Base-by-base conservation (phyloP, 176 grass and related monocot genomes). In the Eragrostis curvula region DNA sequence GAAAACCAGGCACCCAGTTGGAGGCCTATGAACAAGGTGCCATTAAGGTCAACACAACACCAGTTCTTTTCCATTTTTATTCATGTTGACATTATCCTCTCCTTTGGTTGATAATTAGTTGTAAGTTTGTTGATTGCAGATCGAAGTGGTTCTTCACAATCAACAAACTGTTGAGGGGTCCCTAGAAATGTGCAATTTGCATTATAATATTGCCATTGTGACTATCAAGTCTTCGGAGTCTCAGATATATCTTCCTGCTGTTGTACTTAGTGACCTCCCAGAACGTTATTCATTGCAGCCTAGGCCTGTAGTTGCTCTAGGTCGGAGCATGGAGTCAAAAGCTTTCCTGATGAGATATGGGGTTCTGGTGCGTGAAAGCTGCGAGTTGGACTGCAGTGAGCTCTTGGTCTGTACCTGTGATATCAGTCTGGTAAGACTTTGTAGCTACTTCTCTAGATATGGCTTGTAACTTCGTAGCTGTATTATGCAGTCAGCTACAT, bases 131-230 rank as follows among this genome's bases (percentile, higher is more conserved):
- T 16, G 14, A 59, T 62, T 12, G 56, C 74, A 77, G 74, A 77
- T 77, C 12, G 3, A 77, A 44, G 74, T 77, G 76, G 10, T 14
- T 32, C 45, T 79, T 44, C 76, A 49, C 63, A 79, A 51, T 46
- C 9, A 50, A 13, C 20, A 65, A 3, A 29, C 11, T 79, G 76
- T 39, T 64, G 47, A 8, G 12, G 76, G 76, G 45, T 13, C 12
- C 27, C 12, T 79, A n/a, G 60, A 14, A 5, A 46, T 45, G 67
- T 69, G 23, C 8, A 41, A 69, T 46, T 69, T 69, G 67, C 67
- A 69, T 5, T 69, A 69, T 10, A 45, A 45, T 69, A 2, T 69
- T 13, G 67, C 67, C 67, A 25, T 69, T 16, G 62, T 65, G 8
- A 17, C 62, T 16, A 17, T 65, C 8, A 45, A 45, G 44, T 45